Percentiles rank a stretch among this genome's conserved stretches.
These are phyloP conservation scores for Garcia nutans DNA, from an alignment of 345 rosid species.

Conservation along the genomic window DNA sequence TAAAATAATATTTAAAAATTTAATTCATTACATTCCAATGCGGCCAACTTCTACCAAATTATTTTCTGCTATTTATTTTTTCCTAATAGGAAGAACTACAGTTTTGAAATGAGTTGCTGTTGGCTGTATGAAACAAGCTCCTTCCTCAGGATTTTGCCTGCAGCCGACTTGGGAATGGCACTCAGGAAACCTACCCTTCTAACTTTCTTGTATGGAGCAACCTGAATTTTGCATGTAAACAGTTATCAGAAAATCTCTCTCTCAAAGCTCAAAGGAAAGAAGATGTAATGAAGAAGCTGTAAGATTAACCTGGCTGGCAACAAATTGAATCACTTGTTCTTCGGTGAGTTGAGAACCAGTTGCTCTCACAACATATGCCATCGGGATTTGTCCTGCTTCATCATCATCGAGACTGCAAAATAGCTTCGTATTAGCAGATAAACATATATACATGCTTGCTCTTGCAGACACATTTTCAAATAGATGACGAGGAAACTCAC, in stretches of 20 bases:
- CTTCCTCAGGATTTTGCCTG: constrained; percentile 63
- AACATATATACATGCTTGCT: not conserved
- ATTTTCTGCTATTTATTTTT: not conserved
- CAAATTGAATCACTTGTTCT: constrained; percentile 53
- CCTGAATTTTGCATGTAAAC: constrained; percentile 31
- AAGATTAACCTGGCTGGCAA: constrained; percentile 53
- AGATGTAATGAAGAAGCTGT: not conserved
- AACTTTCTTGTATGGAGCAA: constrained; percentile 69
- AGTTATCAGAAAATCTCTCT: not conserved
- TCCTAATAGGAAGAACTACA: constrained; percentile 9
- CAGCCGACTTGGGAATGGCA: constrained; percentile 59
- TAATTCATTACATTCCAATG: not conserved
- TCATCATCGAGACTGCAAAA: constrained; percentile 55
- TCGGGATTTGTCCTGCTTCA: constrained; percentile 63
- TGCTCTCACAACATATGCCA: constrained; percentile 64
- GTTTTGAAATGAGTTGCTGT: constrained; percentile 33
- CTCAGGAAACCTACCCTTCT: constrained; percentile 49
- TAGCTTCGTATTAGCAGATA: not conserved
- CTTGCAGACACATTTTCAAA: not conserved
- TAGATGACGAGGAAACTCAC: constrained; percentile 27
- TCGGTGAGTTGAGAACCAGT: constrained; percentile 42
- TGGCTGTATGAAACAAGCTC: constrained; percentile 43
- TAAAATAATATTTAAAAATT: too few relatives aligned
- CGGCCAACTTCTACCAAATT: not conserved
- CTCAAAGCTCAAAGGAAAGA: not conserved